phyloP scores from a whole-genome alignment of 2,329 filamentous ascomycete genomes.

The Davidsoniella virescens region DNA sequence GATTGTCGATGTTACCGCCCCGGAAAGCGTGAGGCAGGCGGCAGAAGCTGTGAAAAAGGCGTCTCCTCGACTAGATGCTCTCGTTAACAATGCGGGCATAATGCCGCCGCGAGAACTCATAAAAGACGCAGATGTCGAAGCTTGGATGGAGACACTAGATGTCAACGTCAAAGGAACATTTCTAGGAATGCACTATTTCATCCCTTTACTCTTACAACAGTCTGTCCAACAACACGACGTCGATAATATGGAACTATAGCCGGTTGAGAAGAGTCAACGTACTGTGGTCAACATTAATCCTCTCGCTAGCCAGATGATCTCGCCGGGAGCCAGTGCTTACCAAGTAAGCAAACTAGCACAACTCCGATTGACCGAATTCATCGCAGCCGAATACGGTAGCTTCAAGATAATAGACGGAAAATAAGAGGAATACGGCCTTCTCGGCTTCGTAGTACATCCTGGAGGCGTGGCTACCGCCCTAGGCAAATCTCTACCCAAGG shows the following conservation, averaged over 20 bases:
- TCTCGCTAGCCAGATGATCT: slow-evolving; percentile 24
- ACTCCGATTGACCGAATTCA: slow-evolving; percentile 31
- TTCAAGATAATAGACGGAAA: too few species aligned
- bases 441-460: slow-evolving; percentile 26
- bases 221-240: slow-evolving; percentile 19
- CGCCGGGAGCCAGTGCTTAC: slow-evolving; percentile 26
- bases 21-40: slow-evolving; percentile 20
- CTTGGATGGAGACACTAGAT: slow-evolving; percentile 32
- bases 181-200: slow-evolving; percentile 28
- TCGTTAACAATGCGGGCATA: slow-evolving; percentile 29
- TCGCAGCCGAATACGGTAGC: slow-evolving; percentile 27
- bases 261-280: not conserved
- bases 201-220: slow-evolving; percentile 28
- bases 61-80: slow-evolving; percentile 24
- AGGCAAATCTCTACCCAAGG: not conserved
- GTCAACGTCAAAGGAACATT: slow-evolving; percentile 35
- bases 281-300: slow-evolving; percentile 30
- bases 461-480: slow-evolving; percentile 24
- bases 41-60: slow-evolving; percentile 16
- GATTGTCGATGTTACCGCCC: slow-evolving; percentile 23
- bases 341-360: slow-evolving; percentile 32
- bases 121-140: slow-evolving; percentile 22
- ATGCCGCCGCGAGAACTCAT: slow-evolving; percentile 23
- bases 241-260: not conserved
- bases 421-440: slow-evolving; percentile 21